Evolutionary conservation across 495 filamentous ascomycete genomes (phyloP).

Genomic region (Hypoxylon intermedium): DNA sequence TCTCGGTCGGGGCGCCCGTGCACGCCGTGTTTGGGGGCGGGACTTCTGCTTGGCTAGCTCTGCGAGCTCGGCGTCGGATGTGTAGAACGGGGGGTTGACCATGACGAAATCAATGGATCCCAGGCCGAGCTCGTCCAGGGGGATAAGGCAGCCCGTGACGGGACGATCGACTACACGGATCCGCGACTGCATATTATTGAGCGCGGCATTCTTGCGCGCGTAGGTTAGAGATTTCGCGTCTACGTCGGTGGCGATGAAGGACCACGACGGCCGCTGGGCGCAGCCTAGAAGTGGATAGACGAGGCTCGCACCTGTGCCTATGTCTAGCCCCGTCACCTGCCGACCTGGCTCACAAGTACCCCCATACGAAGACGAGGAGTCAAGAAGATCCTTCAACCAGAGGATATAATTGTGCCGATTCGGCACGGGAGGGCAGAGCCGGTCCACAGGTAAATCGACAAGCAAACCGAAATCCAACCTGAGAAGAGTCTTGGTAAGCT

Average conservation of each 20-base stretch:
- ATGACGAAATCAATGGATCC: slow-evolving; percentile 82
- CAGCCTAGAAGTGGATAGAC: slow-evolving; percentile 93
- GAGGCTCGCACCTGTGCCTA: slow-evolving; percentile 88
- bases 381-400: slow-evolving; percentile 86
- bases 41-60: slow-evolving; percentile 69
- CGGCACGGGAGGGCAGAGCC: slow-evolving; percentile 90
- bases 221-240: slow-evolving; percentile 73
- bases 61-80: slow-evolving; percentile 71
- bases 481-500: slow-evolving; percentile 82
- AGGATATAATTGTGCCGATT: slow-evolving; percentile 89
- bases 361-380: slow-evolving; percentile 69
- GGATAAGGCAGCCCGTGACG: slow-evolving; percentile 63
- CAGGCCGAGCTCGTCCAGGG: slow-evolving; percentile 61
- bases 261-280: slow-evolving; percentile 68
- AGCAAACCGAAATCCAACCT: slow-evolving; percentile 74
- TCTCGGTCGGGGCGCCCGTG: slow-evolving; percentile 82
- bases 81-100: slow-evolving; percentile 95
- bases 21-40: slow-evolving; percentile 77
- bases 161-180: slow-evolving; percentile 68
- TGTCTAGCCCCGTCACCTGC: slow-evolving; percentile 76
- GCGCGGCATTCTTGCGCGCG: slow-evolving; percentile 66
- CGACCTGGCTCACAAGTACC: slow-evolving; percentile 40
- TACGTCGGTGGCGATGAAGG: slow-evolving; percentile 82
- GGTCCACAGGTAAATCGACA: slow-evolving; percentile 74
- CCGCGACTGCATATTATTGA: slow-evolving; percentile 69